A percentile compares a stretch with the other conserved stretches of the same genome.
phyloP scores from a whole-genome alignment of 2,329 filamentous ascomycete genomes.

The Neopestalotiopsis sp. region DNA sequence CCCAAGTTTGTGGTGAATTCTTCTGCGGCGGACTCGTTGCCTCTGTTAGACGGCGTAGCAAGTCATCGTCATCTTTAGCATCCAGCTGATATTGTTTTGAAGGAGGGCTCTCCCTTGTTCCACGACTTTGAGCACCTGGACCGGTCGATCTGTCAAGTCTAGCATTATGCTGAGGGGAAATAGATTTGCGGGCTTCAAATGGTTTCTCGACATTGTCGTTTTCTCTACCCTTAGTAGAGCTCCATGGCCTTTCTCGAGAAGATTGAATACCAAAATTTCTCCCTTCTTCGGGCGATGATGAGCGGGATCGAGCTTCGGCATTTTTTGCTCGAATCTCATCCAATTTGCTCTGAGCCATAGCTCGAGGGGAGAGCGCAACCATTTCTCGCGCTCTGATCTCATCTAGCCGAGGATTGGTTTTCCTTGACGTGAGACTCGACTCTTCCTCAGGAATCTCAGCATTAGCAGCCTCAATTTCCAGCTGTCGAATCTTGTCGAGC shows the following conservation, averaged over 20 bases:
- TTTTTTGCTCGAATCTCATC: slow-evolving; percentile 60
- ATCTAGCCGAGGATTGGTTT: slow-evolving; percentile 51
- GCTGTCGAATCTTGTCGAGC: slow-evolving; percentile 40
- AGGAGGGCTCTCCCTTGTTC: background rate
- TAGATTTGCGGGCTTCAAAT: background rate
- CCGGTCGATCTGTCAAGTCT: slow-evolving; percentile 4
- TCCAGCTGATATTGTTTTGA: slow-evolving; percentile 21
- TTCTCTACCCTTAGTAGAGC: background rate
- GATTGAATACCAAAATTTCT: slow-evolving; percentile 36
- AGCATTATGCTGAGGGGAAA: background rate
- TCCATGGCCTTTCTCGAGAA: slow-evolving; percentile 19
- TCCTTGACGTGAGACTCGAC: slow-evolving; percentile 20
- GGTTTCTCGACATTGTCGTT: background rate
- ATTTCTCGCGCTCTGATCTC: slow-evolving; percentile 52
- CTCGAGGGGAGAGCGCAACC: slow-evolving; percentile 49
- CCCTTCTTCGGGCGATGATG: slow-evolving; percentile 46
- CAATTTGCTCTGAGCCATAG: slow-evolving; percentile 53
- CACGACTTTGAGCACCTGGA: background rate
- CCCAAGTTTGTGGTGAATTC: slow-evolving; percentile 21
- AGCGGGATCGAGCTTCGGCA: slow-evolving; percentile 43
- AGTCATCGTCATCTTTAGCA: slow-evolving; percentile 47
- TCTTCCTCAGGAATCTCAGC: slow-evolving; percentile 28
- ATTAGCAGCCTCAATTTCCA: slow-evolving; percentile 38
- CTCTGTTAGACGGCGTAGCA: slow-evolving; percentile 54
- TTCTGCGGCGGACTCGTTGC: slow-evolving; percentile 47